Evolutionary conservation across 805 yeast species (phyloP), one percentile per base, ranked within the genome.

Genomic region (Komagataella populi): DNA sequence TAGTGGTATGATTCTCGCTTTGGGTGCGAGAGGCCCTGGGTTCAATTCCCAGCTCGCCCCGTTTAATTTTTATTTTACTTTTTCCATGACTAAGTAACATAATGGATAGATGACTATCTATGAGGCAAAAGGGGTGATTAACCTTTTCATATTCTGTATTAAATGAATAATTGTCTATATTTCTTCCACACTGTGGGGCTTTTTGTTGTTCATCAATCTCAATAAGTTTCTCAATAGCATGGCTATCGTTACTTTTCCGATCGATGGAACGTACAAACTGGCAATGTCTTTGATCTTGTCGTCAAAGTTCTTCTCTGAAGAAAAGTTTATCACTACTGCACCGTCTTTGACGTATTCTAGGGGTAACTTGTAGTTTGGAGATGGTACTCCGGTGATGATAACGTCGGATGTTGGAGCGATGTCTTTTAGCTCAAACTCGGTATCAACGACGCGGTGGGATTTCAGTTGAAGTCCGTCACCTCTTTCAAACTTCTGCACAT

Each of bases 221-320:
- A 93, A 68, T 67, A 93, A 72, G 65, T 93, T 93, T 65, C 99
- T 80, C 66, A 93, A 70, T 46, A 93, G 70, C 97, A 93, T 93
- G 54, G 96, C 80, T 55, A 93, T 90, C 44, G 99, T 93, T 39
- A 93, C 98, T 67, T 93, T 93, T 16, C 99, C 99, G 30, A 89
- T 87, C 62, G 88, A 84, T 16, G 99, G 98, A 43, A 93, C 97
- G 63, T 91, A 93, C 47, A 93, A 70, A 1, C 96, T 83, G 6
- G 99, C 98, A 58, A 78, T 83, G 50, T 76, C 76, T 69, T 91
- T 91, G 53, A 93, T 86, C 52, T 78, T 83, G 22, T 85, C 91
- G 55, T 77, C 73, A 65, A 93, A 93, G 70, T 93, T 93, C 74
- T 87, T 87, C 52, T 82, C 84, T 56, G 93, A 84, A 8, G 96